A percentile compares a stretch with the other conserved stretches of the same genome.
Evolutionary conservation across 2,329 filamentous ascomycete species (phyloP).

Genomic region (Aspergillus nomiae): DNA sequence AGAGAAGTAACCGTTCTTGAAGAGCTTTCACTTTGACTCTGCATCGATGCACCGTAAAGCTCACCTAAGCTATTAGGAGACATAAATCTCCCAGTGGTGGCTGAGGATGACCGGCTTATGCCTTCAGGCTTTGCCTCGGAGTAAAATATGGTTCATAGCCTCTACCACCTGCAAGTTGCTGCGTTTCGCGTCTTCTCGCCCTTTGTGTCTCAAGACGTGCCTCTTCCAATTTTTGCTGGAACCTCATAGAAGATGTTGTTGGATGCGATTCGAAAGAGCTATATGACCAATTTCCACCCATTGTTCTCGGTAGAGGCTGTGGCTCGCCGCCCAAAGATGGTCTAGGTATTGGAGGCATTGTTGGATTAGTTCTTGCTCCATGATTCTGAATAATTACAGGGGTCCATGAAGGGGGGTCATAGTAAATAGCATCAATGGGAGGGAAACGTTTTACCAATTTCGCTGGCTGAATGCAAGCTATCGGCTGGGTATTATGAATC

Average conservation of each 20-base stretch:
- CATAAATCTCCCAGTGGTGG: neutral
- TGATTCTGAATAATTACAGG: neutral
- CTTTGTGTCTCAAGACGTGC: conserved; percentile 16
- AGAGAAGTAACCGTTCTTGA: neutral
- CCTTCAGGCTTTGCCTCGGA: neutral
- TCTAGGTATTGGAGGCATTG: neutral
- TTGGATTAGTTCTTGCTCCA: neutral
- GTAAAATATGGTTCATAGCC: too few species aligned
- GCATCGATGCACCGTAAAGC: neutral
- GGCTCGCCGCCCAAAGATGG: neutral
- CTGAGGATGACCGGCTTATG: neutral
- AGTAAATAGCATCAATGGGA: conserved; percentile 5
- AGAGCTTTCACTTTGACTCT: too few species aligned
- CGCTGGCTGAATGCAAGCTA: neutral
- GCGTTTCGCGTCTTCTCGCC: neutral
- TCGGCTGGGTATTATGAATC: conserved; percentile 8
- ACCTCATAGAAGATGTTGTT: conserved; percentile 13
- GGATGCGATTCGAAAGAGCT: conserved; percentile 1
- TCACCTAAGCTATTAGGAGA: neutral
- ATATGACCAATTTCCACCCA: conserved; percentile 21
- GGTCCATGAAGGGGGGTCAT: neutral
- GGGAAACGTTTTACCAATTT: neutral
- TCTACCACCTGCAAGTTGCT: neutral
- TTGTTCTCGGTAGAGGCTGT: conserved; percentile 13
- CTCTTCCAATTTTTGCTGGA: conserved; percentile 16